phyloP scores from a whole-genome alignment of 2,329 filamentous ascomycete genomes.

The Phyllosticta citribraziliensis region DNA sequence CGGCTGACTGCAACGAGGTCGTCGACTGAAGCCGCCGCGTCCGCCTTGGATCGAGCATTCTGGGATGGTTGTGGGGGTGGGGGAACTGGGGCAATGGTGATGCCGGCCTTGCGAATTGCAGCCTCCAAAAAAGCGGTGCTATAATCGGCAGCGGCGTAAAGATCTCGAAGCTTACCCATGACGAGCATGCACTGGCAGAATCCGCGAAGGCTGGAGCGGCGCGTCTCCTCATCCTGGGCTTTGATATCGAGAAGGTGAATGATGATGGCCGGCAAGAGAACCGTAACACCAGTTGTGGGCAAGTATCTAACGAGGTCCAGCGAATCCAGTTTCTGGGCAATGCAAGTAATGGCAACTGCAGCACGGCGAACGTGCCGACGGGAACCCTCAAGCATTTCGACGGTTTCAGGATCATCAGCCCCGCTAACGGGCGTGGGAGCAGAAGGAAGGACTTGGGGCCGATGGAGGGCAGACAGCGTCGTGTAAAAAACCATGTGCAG shows the following conservation, averaged over 20 bases:
- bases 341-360: constrained; percentile 74
- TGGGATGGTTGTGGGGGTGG: constrained; percentile 16
- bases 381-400: constrained; percentile 71
- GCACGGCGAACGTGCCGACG: constrained; percentile 74
- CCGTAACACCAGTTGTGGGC: constrained; percentile 83
- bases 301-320: constrained; percentile 67
- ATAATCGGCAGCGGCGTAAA: constrained; percentile 90
- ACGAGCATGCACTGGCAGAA: constrained; percentile 91
- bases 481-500: constrained; percentile 92
- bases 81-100: constrained; percentile 49
- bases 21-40: constrained; percentile 31
- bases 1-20: constrained; percentile 38
- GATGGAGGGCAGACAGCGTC: constrained; percentile 79
- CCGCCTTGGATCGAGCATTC: neutral
- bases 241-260: constrained; percentile 92
- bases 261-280: constrained; percentile 84
- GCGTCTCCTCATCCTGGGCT: constrained; percentile 60
- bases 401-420: constrained; percentile 35
- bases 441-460: constrained; percentile 79
- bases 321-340: constrained; percentile 66
- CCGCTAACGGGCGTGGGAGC: constrained; percentile 36
- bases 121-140: constrained; percentile 92
- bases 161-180: constrained; percentile 76
- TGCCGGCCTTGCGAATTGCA: constrained; percentile 76
- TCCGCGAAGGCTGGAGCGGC: constrained; percentile 63